A percentile compares a stretch with the other conserved stretches of the same genome.
phyloP scores from a whole-genome alignment of 768 basidiomycete species.

The Cystofilobasidium bisporidii region DNA sequence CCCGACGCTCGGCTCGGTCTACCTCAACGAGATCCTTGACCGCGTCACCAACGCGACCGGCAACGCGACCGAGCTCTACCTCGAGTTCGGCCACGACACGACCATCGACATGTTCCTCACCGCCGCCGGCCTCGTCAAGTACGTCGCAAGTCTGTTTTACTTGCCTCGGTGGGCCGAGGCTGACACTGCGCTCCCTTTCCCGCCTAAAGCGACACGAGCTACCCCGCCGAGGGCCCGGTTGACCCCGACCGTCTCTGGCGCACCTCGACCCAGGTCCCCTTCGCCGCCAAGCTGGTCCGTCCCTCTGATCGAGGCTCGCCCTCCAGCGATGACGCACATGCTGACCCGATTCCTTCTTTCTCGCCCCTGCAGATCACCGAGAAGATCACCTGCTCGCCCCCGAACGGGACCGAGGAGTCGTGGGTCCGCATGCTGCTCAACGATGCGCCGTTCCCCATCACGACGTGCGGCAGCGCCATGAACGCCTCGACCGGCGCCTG shows the following conservation, averaged over 20 bases:
- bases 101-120: slow-evolving; percentile 43
- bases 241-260: slow-evolving; percentile 39
- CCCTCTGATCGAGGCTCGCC: slow-evolving; percentile 14
- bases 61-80: slow-evolving; percentile 38
- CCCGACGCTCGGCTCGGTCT: slow-evolving; percentile 43
- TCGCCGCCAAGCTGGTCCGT: slow-evolving; percentile 44
- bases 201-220: slow-evolving; percentile 38
- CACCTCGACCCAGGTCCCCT: slow-evolving; percentile 44
- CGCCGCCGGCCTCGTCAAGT: slow-evolving; percentile 43
- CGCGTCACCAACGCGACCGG: slow-evolving; percentile 42
- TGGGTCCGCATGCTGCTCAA: slow-evolving; percentile 46
- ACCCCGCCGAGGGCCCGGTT: slow-evolving; percentile 35
- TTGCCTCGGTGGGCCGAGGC: too few species aligned
- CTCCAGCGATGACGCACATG: slow-evolving; percentile 3
- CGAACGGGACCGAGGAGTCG: neutral
- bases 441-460: slow-evolving; percentile 42
- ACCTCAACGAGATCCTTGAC: slow-evolving; percentile 43
- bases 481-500: slow-evolving; percentile 42
- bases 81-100: slow-evolving; percentile 46
- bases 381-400: slow-evolving; percentile 10
- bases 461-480: slow-evolving; percentile 37
- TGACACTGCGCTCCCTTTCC: neutral
- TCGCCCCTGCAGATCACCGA: slow-evolving; percentile 22
- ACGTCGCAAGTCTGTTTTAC: slow-evolving; percentile 26
- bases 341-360: neutral